Conservation (phyloP, 2,329 filamentous ascomycete species). For the Periconia macrospinosa region DNA sequence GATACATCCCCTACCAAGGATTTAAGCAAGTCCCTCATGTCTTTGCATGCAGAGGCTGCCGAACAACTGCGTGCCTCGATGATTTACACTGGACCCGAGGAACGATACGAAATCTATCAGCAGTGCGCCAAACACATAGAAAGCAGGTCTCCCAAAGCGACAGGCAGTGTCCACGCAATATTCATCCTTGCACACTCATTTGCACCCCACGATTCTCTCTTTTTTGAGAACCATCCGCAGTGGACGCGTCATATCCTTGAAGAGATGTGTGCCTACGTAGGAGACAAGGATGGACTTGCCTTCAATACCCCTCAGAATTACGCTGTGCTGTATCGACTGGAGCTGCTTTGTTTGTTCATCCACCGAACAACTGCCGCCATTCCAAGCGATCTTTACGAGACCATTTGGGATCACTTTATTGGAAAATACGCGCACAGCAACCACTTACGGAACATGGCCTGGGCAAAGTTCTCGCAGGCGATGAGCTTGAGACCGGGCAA, state of each 20-base stretch:
- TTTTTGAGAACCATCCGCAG: constrained; percentile 29
- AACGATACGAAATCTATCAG: constrained; percentile 64
- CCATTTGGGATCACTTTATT: constrained; percentile 74
- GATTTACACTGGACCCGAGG: constrained; percentile 57
- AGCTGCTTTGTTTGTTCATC: constrained; percentile 62
- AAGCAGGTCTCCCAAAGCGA: constrained; percentile 62
- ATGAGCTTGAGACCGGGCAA: constrained; percentile 23
- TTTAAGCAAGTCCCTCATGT: constrained; percentile 61
- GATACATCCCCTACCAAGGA: constrained; percentile 64
- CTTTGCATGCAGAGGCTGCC: constrained; percentile 66
- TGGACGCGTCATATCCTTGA: constrained; percentile 37
- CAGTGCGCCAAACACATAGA: constrained; percentile 71
- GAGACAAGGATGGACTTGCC: constrained; percentile 17
- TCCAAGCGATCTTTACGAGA: constrained; percentile 61
- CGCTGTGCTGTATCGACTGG: constrained; percentile 48
- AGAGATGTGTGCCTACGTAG: constrained; percentile 43
- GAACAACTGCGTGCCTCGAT: constrained; percentile 65
- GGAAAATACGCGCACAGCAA: constrained; percentile 62
- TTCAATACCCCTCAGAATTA: constrained; percentile 13
- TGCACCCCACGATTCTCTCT: constrained; percentile 15
- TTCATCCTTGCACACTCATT: constrained; percentile 32
- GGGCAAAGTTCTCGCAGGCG: constrained; percentile 51
- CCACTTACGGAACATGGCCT: constrained; percentile 67
- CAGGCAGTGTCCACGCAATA: constrained; percentile 71
- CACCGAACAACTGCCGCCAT: constrained; percentile 64